Evolutionary conservation across 331 rosid species (phyloP).

Genomic region (Prunus yedoensis): DNA sequence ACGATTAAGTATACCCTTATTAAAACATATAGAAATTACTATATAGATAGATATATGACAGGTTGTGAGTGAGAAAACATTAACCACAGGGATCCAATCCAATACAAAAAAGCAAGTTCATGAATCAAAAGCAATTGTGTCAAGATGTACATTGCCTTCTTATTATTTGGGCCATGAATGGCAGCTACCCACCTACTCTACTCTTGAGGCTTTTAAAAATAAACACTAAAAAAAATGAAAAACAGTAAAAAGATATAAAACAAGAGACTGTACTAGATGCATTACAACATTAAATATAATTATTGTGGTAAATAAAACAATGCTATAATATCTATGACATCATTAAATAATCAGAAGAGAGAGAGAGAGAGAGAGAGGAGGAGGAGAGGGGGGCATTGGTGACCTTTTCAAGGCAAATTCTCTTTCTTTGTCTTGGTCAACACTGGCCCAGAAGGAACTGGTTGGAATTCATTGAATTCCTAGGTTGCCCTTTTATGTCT

Average conservation of each 20-base stretch:
- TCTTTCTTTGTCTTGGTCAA: slow-evolving; percentile 35
- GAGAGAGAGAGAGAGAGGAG: too few species aligned
- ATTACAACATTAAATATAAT: too few species aligned
- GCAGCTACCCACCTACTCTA: slow-evolving; percentile 1
- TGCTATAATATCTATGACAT: too few species aligned
- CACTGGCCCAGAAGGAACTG: slow-evolving; percentile 21
- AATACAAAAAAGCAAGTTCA: not conserved
- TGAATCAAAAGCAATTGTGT: not conserved
- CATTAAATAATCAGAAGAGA: too few species aligned
- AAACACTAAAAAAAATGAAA: not conserved
- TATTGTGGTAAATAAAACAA: too few species aligned
- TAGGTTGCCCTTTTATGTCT: slow-evolving; percentile 46
- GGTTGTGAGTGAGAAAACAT: not conserved
- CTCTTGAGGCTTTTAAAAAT: not conserved
- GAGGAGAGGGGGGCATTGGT: too few species aligned
- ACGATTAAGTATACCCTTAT: not conserved
- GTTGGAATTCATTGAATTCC: slow-evolving; percentile 38
- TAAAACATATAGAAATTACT: too few species aligned
- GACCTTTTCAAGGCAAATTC: slow-evolving; percentile 29
- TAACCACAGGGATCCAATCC: not conserved
- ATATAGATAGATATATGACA: not conserved
- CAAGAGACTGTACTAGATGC: too few species aligned
- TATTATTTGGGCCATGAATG: not conserved
- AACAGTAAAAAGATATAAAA: too few species aligned
- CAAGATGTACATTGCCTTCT: not conserved